Evolutionary conservation across 2,329 filamentous ascomycete genomes (phyloP).

Genomic region (Ceratocystis eucalypticola): DNA sequence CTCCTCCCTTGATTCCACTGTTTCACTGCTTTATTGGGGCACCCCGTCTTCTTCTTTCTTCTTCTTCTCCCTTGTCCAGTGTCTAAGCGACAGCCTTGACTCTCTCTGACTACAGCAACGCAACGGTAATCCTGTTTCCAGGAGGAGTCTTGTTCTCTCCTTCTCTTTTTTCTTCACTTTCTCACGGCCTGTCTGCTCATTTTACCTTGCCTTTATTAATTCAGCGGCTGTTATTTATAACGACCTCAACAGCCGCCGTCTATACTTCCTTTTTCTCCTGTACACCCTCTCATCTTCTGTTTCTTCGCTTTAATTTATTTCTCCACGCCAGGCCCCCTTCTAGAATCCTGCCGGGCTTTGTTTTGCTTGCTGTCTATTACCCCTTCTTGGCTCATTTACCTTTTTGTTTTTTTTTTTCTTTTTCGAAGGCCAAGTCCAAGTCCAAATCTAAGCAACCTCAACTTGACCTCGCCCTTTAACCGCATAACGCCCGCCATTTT

Average conservation of each 20-base stretch:
- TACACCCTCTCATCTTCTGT: neutral
- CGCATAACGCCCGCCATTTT: neutral
- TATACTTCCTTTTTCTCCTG: neutral
- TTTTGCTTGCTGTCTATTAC: neutral
- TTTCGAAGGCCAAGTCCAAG: neutral
- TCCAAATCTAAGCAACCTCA: neutral
- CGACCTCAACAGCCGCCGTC: neutral
- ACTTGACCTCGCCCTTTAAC: neutral
- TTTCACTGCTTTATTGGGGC: neutral
- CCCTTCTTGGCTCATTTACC: neutral
- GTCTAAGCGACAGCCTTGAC: constrained; percentile 5
- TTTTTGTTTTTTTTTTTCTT: neutral
- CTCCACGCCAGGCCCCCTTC: neutral
- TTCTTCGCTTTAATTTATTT: neutral
- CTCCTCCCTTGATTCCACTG: neutral
- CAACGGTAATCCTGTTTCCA: neutral
- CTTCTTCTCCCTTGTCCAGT: neutral
- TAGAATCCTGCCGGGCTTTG: neutral
- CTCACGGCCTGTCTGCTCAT: neutral
- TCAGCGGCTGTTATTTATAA: constrained; percentile 4
- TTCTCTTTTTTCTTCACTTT: neutral
- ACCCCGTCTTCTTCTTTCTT: constrained; percentile 2
- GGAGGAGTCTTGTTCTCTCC: neutral
- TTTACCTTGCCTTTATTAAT: neutral
- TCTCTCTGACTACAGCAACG: constrained; percentile 5